These are phyloP conservation scores for Aurinia saxatilis DNA, from an alignment of 345 rosid species.

Conservation along the genomic window DNA sequence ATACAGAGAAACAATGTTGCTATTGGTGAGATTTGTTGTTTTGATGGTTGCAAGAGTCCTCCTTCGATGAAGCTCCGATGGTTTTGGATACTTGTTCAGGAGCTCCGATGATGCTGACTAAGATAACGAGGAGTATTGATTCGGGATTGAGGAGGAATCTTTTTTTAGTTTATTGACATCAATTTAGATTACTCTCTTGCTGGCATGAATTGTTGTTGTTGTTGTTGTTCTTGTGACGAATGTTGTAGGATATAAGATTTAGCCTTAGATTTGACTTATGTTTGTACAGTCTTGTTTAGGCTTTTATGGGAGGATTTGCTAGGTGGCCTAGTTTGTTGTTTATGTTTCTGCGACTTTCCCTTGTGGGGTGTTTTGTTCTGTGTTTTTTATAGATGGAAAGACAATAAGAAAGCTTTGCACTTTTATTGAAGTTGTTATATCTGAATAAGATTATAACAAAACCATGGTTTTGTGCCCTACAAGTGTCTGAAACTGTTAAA, in stretches of 20 bases:
- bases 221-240: neutral
- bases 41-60: no score
- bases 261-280: no score
- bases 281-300: conserved; percentile 31
- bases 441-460: neutral
- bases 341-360: neutral
- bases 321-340: conserved; percentile 10
- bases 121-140: no score
- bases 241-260: conserved; percentile 1
- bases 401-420: neutral
- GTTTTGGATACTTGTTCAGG: conserved; percentile 27
- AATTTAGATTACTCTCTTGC: no score
- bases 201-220: no score
- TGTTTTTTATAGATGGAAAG: no score
- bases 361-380: neutral
- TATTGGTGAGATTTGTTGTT: no score
- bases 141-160: no score
- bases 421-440: neutral
- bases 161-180: conserved; percentile 8
- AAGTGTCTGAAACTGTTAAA: no score
- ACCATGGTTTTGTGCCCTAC: no score
- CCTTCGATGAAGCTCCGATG: conserved; percentile 23
- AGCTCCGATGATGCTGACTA: conserved; percentile 30
- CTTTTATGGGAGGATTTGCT: no score
- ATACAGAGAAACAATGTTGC: no score